Evolutionary conservation across 1,139 yeast species (phyloP), one percentile per base, ranked within the genome.

Genomic region (Groenewaldozyma sp.): DNA sequence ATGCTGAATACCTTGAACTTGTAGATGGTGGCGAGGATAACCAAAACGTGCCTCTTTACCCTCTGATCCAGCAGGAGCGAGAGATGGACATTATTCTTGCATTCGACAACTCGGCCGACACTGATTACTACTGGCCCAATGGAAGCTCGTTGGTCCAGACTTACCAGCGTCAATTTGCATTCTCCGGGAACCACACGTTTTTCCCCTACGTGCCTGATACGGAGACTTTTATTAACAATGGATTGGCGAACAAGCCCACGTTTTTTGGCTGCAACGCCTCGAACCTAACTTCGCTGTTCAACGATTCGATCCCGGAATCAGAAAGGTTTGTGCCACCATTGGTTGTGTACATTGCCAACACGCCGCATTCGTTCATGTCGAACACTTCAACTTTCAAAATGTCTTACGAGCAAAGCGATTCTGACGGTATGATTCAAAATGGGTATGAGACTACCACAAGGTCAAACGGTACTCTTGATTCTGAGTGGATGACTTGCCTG

Each of bases 21-120:
- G 87, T 78, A 21, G 95, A 87, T 59, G 96, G 96, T 46, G 95
- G 95, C 49, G 91, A 81, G 60, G 95, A 84, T 62, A 56, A 59
- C 13, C 87, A 84, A 60, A 82, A 83, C 53, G 70, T 87, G 31
- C 95, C 97, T 13, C 65, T 84, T 33, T 67, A 72, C 41, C 96
- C 96, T 22, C 67, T 86, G 51, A 60, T 87, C 38, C 91, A 81
- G 63, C 73, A 76, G 7, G 71, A 71, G 39, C 73, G 96, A 55
- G 65, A 69, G 5, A 68, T 86, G 21, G 96, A 87, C 56, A 73
- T 82, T 9, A 71, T 88, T 31, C 73, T 87, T 58, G 94, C 94
- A 0, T 78, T 76, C 57, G 96, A 87, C 56, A 82, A 82, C 59
- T 77, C 91, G n/a, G 94, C 86, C 28, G 95, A 87, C 52, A 82